Conservation (phyloP, 2,329 filamentous ascomycete species). For the Aureobasidium sp. region DNA sequence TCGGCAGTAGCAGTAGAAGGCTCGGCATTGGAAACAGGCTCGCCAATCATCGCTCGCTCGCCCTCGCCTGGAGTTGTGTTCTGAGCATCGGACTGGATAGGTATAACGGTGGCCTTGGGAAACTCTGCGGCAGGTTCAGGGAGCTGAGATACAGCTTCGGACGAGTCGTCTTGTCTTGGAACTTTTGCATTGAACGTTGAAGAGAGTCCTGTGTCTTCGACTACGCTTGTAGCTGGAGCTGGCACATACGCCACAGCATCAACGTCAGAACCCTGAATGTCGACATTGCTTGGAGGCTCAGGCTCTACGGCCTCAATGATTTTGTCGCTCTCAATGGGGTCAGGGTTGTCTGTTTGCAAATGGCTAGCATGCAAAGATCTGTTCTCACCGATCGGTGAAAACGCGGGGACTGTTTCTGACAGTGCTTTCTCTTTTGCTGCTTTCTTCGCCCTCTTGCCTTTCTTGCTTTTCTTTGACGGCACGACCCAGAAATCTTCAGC, state of each 20-base stretch:
- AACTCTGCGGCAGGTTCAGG: background rate
- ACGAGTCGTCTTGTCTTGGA: background rate
- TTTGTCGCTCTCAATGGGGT: background rate
- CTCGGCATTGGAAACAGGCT: background rate
- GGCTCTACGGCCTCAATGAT: background rate
- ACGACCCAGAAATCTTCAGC: background rate
- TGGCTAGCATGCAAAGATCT: background rate
- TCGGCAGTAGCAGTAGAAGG: background rate
- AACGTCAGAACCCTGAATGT: background rate
- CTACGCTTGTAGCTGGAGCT: background rate
- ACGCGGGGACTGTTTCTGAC: background rate
- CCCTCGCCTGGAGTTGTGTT: background rate
- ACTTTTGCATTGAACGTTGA: background rate
- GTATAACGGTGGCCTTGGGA: background rate
- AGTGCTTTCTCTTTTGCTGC: background rate
- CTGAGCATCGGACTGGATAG: background rate
- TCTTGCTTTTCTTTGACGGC: conserved; percentile 16
- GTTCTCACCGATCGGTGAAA: background rate
- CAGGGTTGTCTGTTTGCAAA: background rate
- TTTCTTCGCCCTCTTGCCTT: conserved; percentile 25
- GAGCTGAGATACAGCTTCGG: background rate
- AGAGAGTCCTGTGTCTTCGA: background rate
- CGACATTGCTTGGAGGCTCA: background rate
- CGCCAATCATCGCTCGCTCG: background rate
- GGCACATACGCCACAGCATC: background rate